Percentiles rank a stretch among this genome's conserved stretches.
Evolutionary conservation across 352 stramenopile genomes (phyloP).

Genomic region (Globisporangium irregulare): DNA sequence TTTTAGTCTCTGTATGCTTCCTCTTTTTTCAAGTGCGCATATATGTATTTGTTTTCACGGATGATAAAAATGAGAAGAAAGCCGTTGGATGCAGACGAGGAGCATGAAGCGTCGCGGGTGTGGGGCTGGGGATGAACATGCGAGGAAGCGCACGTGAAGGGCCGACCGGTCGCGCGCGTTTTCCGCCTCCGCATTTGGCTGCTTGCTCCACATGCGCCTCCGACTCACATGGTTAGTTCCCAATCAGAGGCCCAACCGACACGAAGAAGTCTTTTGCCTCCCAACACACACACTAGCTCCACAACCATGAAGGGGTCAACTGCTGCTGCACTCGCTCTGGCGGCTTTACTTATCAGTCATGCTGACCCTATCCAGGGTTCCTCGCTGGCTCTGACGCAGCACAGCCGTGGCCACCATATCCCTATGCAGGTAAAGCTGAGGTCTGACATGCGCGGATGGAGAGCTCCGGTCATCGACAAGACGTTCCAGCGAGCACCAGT

Average conservation of each 20-base stretch:
- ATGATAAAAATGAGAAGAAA: neutral
- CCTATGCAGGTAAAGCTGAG: conserved; percentile 1
- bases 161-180: neutral
- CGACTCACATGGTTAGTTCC: neutral
- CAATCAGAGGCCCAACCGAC: neutral
- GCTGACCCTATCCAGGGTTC: neutral
- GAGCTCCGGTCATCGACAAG: conserved; percentile 12
- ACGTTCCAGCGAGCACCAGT: neutral
- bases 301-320: conserved; percentile 1
- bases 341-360: neutral
- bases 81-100: neutral
- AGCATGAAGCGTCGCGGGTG: neutral
- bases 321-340: neutral
- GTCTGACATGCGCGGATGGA: neutral
- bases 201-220: too few species aligned
- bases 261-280: too few species aligned
- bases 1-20: neutral
- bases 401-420: neutral
- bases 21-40: neutral
- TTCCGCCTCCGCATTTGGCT: conserved; percentile 1
- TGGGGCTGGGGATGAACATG: neutral
- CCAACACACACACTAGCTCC: too few species aligned
- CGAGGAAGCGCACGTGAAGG: neutral
- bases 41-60: neutral
- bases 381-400: neutral